Percentiles rank a stretch among this genome's conserved stretches.
Conservation (phyloP, 73 alveolate genomes). For the Symbiodinium pilosum region DNA sequence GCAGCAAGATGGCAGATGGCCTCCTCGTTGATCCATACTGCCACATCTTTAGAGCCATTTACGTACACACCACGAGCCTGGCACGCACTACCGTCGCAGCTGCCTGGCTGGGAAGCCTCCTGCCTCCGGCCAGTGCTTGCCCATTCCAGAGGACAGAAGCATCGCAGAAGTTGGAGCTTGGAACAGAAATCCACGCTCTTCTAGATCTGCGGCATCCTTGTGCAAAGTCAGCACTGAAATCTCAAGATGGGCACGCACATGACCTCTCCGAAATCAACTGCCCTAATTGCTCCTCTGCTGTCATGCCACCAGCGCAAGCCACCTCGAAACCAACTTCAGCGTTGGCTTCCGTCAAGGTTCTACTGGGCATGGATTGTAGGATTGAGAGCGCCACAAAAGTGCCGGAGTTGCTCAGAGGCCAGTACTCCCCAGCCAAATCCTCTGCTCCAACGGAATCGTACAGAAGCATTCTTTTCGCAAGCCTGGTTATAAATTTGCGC, state of each 20-base stretch:
- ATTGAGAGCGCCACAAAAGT: neutral
- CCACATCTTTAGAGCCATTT: neutral
- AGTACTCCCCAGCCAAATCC: neutral
- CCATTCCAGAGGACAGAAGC: neutral
- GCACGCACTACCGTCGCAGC: neutral
- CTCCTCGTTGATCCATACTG: neutral
- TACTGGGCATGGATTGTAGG: too few species aligned
- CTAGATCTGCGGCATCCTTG: neutral
- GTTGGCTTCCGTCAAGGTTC: too few species aligned
- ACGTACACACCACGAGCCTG: neutral
- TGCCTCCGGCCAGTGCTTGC: slow-evolving; percentile 3
- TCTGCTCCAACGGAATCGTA: neutral
- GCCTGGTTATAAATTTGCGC: neutral
- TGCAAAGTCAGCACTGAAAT: neutral
- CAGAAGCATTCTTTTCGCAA: too few species aligned
- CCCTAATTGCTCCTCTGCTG: slow-evolving; percentile 15
- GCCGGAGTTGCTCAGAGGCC: neutral
- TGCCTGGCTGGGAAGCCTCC: neutral
- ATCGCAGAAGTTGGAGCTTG: slow-evolving; percentile 9
- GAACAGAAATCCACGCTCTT: neutral
- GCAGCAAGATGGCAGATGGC: neutral
- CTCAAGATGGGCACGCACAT: neutral
- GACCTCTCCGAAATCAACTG: neutral
- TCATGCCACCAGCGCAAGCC: neutral
- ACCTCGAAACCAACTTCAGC: neutral